Base-by-base conservation (phyloP, 495 filamentous ascomycete species). In the Neurospora sp. region DNA sequence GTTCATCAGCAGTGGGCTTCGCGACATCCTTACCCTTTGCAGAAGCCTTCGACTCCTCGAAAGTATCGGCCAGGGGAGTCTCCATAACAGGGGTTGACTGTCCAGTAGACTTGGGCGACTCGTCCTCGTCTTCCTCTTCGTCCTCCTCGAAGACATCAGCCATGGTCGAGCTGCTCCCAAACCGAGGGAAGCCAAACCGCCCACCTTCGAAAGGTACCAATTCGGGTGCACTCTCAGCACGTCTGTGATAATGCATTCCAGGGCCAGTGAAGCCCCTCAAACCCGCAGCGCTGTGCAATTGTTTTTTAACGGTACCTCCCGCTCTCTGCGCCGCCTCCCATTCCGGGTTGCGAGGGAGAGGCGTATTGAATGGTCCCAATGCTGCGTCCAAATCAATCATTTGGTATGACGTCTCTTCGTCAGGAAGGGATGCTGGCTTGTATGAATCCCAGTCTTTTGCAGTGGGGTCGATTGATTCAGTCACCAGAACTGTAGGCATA, bases 91-190 rank as follows among this genome's bases (percentile, higher is more conserved):
- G 78, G 0, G 78, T 80, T 3, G 81, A 79, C 23, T 79, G 75
- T 42, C 77, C 76, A 46, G 75, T 77, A 10, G 78, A 77, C 42
- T 75, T 76, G 9, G 62, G 72, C 7, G 69, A 48, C 10, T 78
- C 77, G 16, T 75, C 80, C 6, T 80, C 79, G 41, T 85, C 78
- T 73, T 97, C 93, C 75, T 96, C 94, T 75, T 97, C 96, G 71
- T 99, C 96, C 81, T 97, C 96, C 79, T 97, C 94, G 74, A 97
- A 97, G 6, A 97, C 96, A 81, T 98, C 96, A 23, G 91, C 91
- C 87, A 93, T 90, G 5, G 89, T 90, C 0, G 89, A 90, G 76
- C 86, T 90, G 79, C 86, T 91, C 69, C 85, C 89, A 69, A 89
- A 86, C 48, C 85, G 85, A 70, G 86, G 84, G 73, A 89, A 83